phyloP scores from a whole-genome alignment of 371 early-diverging fungal species.

The Mortierella polycephala region DNA sequence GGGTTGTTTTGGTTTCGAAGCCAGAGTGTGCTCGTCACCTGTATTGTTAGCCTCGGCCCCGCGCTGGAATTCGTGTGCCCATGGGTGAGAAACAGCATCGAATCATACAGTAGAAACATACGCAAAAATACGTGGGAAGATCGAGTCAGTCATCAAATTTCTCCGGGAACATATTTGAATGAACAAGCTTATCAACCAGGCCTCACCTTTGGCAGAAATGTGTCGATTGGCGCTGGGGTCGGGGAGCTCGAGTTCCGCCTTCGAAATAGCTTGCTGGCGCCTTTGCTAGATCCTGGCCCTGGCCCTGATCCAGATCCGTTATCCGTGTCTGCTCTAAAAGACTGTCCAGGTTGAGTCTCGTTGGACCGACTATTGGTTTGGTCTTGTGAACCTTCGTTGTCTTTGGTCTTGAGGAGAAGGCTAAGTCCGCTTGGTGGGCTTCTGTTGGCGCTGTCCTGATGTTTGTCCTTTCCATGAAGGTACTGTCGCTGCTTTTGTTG shows the following conservation, averaged over 20 bases:
- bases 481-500: slow-evolving; percentile 1
- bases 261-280: slow-evolving; percentile 1
- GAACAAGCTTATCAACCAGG: too few species aligned
- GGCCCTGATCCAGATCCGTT: slow-evolving; percentile 8
- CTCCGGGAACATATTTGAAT: too few species aligned
- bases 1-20: slow-evolving; percentile 15
- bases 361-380: slow-evolving; percentile 4
- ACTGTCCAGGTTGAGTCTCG: background rate
- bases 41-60: slow-evolving; percentile 6
- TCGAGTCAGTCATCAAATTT: too few species aligned
- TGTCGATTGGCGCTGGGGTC: slow-evolving; percentile 24
- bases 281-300: slow-evolving; percentile 4
- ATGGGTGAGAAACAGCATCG: background rate
- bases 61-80: background rate
- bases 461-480: slow-evolving; percentile 10
- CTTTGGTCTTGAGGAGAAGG: slow-evolving; percentile 42
- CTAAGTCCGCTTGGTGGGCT: slow-evolving; percentile 45
- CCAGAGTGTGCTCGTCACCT: slow-evolving; percentile 9
- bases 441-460: slow-evolving; percentile 14
- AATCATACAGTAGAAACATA: background rate
- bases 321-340: background rate
- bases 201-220: slow-evolving; percentile 11
- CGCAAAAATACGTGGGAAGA: background rate
- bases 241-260: slow-evolving; percentile 10
- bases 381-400: slow-evolving; percentile 1